A percentile compares a stretch with the other conserved stretches of the same genome.
phyloP scores from a whole-genome alignment of 495 filamentous ascomycete genomes.

The Trichocladium uniseriatum region DNA sequence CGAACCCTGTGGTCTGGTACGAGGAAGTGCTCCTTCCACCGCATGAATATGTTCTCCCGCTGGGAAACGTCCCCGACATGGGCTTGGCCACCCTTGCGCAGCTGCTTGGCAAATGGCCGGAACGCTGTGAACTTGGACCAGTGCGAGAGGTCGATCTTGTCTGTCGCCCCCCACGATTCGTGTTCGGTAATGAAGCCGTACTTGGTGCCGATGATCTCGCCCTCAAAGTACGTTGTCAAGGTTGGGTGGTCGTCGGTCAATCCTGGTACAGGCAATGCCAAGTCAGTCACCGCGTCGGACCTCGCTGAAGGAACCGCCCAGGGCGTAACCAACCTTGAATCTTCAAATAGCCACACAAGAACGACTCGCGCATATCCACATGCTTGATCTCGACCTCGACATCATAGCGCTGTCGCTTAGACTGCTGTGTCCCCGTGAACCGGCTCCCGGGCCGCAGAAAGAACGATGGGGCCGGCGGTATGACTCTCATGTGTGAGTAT shows the following conservation, averaged over 20 bases:
- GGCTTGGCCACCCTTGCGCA: conserved; percentile 49
- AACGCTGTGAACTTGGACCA: conserved; percentile 88
- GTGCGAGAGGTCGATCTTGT: conserved; percentile 87
- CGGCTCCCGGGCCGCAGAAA: conserved; percentile 80
- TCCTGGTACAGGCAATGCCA: conserved; percentile 42
- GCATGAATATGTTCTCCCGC: conserved; percentile 93
- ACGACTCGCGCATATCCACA: conserved; percentile 90
- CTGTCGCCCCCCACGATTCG: conserved; percentile 81
- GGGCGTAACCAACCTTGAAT: conserved; percentile 89
- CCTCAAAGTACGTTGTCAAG: conserved; percentile 95
- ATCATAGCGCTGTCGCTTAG: conserved; percentile 81
- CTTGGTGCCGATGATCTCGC: conserved; percentile 93
- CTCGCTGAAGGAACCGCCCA: too few relatives aligned
- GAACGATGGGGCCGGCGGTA: conserved; percentile 60
- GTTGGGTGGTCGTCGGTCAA: conserved; percentile 93
- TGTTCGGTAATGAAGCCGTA: conserved; percentile 89
- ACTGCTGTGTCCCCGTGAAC: conserved; percentile 86
- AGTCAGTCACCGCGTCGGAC: not conserved
- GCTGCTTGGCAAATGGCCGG: conserved; percentile 63
- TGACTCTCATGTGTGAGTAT: conserved; percentile 55
- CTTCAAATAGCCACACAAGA: conserved; percentile 87
- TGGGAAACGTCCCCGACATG: conserved; percentile 62
- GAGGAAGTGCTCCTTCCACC: conserved; percentile 98
- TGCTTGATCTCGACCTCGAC: conserved; percentile 96
- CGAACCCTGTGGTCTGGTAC: conserved; percentile 89